Evolutionary conservation across 106 monocot species (phyloP).

Genomic region (Agapanthus africanus): DNA sequence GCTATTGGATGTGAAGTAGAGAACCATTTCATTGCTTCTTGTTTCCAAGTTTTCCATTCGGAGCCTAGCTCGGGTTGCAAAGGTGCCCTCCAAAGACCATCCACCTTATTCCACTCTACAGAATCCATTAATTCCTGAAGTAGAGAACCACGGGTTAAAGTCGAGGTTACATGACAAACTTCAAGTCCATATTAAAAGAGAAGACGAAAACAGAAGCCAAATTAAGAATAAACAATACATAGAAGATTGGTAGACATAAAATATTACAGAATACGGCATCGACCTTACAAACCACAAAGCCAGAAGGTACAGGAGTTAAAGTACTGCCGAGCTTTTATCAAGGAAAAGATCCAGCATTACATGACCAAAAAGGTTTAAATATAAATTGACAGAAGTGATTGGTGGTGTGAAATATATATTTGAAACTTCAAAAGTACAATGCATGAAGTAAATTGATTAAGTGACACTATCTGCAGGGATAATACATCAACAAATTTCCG

Average conservation of each 20-base stretch:
- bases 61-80: slow-evolving; percentile 53
- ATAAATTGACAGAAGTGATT: background rate
- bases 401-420: background rate
- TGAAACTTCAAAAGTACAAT: background rate
- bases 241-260: background rate
- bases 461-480: background rate
- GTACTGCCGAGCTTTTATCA: background rate
- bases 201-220: background rate
- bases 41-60: slow-evolving; percentile 93
- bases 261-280: background rate
- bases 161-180: background rate
- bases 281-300: background rate
- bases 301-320: slow-evolving; percentile 1
- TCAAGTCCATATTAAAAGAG: slow-evolving; percentile 3
- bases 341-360: background rate
- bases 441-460: background rate
- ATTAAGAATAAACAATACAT: background rate
- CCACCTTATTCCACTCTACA: slow-evolving; percentile 63
- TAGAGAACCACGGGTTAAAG: background rate
- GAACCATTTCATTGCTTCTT: slow-evolving; percentile 72
- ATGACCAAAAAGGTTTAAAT: background rate
- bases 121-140: slow-evolving; percentile 68
- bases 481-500: background rate
- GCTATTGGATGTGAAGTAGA: slow-evolving; percentile 28
- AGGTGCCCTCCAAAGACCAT: slow-evolving; percentile 65